These are phyloP conservation scores for Globisporangium splendens DNA, from an alignment of 352 stramenopile genomes.

Conservation along the genomic window DNA sequence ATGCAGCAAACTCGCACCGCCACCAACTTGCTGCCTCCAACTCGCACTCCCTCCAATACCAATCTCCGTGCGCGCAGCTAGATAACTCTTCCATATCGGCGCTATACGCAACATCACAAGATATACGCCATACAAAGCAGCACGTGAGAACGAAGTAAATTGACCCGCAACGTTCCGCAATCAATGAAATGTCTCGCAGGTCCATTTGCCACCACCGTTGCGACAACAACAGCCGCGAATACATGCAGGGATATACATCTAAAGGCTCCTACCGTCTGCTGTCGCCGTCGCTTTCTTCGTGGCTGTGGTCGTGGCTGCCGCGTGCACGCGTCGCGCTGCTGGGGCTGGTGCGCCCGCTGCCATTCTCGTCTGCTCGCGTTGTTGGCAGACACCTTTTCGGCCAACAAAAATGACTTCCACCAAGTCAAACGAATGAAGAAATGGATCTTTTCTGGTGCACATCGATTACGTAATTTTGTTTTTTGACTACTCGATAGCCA, in stretches of 20 bases:
- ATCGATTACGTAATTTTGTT: too few species aligned
- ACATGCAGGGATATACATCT: too few species aligned
- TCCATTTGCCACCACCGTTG: too few species aligned
- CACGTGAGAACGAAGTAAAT: too few species aligned
- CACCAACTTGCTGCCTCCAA: background rate
- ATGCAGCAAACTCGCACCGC: background rate
- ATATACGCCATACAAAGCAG: too few species aligned
- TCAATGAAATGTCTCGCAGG: too few species aligned
- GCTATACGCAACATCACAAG: slow-evolving; percentile 21
- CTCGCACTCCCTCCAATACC: background rate
- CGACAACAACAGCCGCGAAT: too few species aligned
- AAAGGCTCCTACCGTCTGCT: too few species aligned
- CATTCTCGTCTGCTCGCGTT: background rate
- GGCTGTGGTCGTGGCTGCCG: background rate
- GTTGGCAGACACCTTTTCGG: too few species aligned
- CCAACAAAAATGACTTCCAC: background rate
- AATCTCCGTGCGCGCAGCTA: slow-evolving; percentile 35
- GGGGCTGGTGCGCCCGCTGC: slow-evolving; percentile 2
- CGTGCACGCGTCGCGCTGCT: background rate
- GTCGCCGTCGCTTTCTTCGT: background rate
- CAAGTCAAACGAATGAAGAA: background rate
- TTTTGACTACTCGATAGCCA: too few species aligned
- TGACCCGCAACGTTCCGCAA: too few species aligned
- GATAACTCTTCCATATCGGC: slow-evolving; percentile 67
- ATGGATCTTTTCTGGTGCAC: too few species aligned